Percentiles rank a stretch among this genome's conserved stretches.
These are phyloP conservation scores for Colletotrichum sp. DNA, from an alignment of 2,329 filamentous ascomycete genomes.

Conservation along the genomic window DNA sequence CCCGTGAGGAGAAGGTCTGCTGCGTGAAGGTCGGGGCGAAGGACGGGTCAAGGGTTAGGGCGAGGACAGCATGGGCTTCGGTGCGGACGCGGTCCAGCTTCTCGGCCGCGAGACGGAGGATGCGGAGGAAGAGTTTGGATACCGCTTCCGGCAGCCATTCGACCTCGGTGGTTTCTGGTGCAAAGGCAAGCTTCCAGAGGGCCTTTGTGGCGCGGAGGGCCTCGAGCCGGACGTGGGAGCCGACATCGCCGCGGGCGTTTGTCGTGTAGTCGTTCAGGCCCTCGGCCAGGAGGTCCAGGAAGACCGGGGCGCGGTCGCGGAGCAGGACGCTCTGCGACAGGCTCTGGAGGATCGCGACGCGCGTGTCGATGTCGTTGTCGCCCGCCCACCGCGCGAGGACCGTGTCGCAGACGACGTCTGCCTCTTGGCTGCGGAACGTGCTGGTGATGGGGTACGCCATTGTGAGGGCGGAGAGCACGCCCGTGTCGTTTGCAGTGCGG, in stretches of 20 bases:
- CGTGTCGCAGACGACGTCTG: conserved; percentile 42
- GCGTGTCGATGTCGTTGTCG: conserved; percentile 55
- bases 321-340: conserved; percentile 54
- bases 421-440: conserved; percentile 23
- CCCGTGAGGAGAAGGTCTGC: conserved; percentile 60
- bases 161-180: neutral
- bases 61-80: conserved; percentile 63
- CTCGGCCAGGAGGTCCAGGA: conserved; percentile 53
- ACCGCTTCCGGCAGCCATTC: conserved; percentile 34
- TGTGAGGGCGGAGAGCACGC: conserved; percentile 59
- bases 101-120: conserved; percentile 78
- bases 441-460: conserved; percentile 49
- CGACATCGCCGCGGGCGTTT: conserved; percentile 87
- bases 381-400: conserved; percentile 58
- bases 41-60: conserved; percentile 46
- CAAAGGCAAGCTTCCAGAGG: conserved; percentile 47
- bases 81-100: conserved; percentile 87
- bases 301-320: conserved; percentile 39
- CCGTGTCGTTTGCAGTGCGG: conserved; percentile 45
- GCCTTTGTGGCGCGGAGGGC: conserved; percentile 78
- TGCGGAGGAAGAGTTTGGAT: conserved; percentile 49
- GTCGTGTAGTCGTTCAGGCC: conserved; percentile 90
- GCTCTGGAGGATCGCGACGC: conserved; percentile 60
- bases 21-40: conserved; percentile 36
- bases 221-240: conserved; percentile 82